phyloP scores from a whole-genome alignment of 768 basidiomycete genomes.

The Aureoboletus auriporus region DNA sequence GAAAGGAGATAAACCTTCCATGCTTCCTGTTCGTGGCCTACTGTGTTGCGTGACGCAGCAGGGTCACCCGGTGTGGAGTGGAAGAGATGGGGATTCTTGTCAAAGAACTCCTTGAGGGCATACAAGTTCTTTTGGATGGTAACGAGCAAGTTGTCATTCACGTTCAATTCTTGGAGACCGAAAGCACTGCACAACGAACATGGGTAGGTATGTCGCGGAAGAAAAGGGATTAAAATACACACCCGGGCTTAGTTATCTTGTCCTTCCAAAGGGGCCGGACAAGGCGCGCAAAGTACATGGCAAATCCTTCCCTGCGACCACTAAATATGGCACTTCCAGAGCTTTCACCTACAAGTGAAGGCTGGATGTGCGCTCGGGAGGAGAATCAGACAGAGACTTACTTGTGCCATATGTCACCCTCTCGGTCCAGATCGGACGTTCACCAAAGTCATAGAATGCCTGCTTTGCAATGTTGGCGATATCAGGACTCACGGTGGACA shows the following conservation, averaged over 20 bases:
- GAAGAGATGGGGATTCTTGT: slow-evolving; percentile 82
- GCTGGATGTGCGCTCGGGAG: not conserved
- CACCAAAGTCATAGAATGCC: slow-evolving; percentile 82
- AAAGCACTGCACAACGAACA: slow-evolving; percentile 30
- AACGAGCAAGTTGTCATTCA: slow-evolving; percentile 59
- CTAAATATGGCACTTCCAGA: slow-evolving; percentile 78
- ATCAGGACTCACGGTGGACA: slow-evolving; percentile 55
- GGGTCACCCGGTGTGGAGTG: slow-evolving; percentile 75
- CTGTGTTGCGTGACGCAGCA: slow-evolving; percentile 48
- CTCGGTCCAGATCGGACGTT: slow-evolving; percentile 79
- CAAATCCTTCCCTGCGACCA: slow-evolving; percentile 84
- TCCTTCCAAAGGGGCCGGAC: slow-evolving; percentile 85
- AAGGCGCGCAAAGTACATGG: slow-evolving; percentile 81
- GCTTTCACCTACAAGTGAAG: slow-evolving; percentile 46
- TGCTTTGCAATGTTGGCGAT: slow-evolving; percentile 74
- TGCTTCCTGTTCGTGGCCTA: slow-evolving; percentile 75
- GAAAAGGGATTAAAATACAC: slow-evolving; percentile 15
- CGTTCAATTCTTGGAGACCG: slow-evolving; percentile 53
- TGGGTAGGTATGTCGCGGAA: not conserved
- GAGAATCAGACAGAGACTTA: slow-evolving; percentile 28
- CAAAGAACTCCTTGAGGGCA: slow-evolving; percentile 71
- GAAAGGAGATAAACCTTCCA: slow-evolving; percentile 60
- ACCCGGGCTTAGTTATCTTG: slow-evolving; percentile 68
- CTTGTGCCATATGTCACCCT: slow-evolving; percentile 73
- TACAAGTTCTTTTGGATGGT: slow-evolving; percentile 78